Conservation (phyloP, 2,329 filamentous ascomycete species). For the Dryadomyces quercus-mongolicae region DNA sequence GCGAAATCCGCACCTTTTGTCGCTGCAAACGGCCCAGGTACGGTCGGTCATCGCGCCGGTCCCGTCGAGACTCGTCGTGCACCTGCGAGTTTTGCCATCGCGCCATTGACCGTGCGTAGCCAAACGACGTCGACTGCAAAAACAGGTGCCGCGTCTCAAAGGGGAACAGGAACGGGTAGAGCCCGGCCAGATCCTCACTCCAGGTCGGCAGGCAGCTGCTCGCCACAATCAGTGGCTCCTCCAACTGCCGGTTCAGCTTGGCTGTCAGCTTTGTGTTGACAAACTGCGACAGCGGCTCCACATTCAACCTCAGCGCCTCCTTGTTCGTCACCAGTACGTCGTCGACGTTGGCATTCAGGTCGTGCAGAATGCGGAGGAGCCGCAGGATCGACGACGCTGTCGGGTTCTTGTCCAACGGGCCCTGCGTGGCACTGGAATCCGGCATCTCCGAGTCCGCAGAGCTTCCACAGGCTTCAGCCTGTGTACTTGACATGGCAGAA, state of each 20-base stretch:
- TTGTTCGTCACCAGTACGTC: conserved; percentile 76
- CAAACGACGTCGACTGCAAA: conserved; percentile 94
- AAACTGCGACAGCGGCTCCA: conserved; percentile 82
- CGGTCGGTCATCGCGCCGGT: conserved; percentile 79
- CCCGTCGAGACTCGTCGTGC: conserved; percentile 66
- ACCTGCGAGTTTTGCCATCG: conserved; percentile 90
- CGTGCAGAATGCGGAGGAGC: conserved; percentile 79
- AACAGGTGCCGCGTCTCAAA: conserved; percentile 97
- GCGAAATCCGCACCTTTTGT: conserved; percentile 95
- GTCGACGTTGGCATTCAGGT: conserved; percentile 85
- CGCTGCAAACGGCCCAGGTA: conserved; percentile 86
- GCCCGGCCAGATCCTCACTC: conserved; percentile 86
- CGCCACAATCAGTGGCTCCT: conserved; percentile 92
- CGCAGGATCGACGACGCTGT: conserved; percentile 79
- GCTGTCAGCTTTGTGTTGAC: conserved; percentile 98
- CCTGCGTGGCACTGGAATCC: conserved; percentile 42
- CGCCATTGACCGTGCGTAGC: conserved; percentile 93
- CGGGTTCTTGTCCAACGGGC: conserved; percentile 68
- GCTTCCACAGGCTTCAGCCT: conserved; percentile 32
- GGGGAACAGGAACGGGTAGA: conserved; percentile 94
- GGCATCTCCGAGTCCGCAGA: background rate
- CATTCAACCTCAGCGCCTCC: conserved; percentile 55
- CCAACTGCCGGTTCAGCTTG: conserved; percentile 90
- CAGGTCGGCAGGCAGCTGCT: conserved; percentile 92
- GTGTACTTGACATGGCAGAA: background rate